These are phyloP conservation scores for Epithemia pelagica DNA, from an alignment of 108 stramenopile genomes.

Conservation along the genomic window DNA sequence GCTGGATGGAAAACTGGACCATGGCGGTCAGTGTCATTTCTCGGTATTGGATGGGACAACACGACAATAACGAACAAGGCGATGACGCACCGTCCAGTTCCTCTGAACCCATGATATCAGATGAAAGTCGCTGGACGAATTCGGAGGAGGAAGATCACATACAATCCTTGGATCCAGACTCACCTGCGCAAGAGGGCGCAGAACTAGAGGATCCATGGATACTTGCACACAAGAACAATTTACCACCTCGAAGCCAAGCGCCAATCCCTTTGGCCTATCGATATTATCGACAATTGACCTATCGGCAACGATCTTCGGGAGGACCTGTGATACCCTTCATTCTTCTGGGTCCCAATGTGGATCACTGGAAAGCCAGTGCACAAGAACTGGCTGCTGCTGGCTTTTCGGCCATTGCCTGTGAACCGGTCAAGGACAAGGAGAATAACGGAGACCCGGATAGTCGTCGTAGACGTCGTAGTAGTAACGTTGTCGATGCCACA, in stretches of 20 bases:
- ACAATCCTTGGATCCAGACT: too few species aligned
- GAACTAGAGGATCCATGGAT: too few species aligned
- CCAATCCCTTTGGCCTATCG: constrained; percentile 9
- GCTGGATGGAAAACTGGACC: too few species aligned
- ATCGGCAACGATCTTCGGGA: constrained; percentile 11
- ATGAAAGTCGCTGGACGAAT: too few species aligned
- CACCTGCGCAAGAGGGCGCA: too few species aligned
- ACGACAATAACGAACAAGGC: too few species aligned
- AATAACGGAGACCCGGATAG: constrained; percentile 5
- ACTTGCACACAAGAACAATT: too few species aligned
- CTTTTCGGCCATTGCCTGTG: constrained; percentile 54
- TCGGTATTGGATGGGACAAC: too few species aligned
- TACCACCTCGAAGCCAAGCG: neutral
- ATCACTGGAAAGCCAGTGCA: constrained; percentile 49
- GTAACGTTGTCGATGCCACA: neutral
- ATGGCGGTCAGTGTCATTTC: too few species aligned
- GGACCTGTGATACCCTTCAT: constrained; percentile 45
- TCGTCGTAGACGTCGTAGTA: constrained; percentile 1
- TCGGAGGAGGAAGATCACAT: too few species aligned
- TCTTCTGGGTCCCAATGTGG: constrained; percentile 48
- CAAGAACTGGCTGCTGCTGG: constrained; percentile 41
- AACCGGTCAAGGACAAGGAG: constrained; percentile 13
- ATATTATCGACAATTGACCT: constrained; percentile 6
- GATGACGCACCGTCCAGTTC: too few species aligned
- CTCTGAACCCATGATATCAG: too few species aligned